A percentile compares a stretch with the other conserved stretches of the same genome.
These are phyloP conservation scores for Yamadazyma ubonensis DNA, from an alignment of 805 yeast species.

Conservation along the genomic window DNA sequence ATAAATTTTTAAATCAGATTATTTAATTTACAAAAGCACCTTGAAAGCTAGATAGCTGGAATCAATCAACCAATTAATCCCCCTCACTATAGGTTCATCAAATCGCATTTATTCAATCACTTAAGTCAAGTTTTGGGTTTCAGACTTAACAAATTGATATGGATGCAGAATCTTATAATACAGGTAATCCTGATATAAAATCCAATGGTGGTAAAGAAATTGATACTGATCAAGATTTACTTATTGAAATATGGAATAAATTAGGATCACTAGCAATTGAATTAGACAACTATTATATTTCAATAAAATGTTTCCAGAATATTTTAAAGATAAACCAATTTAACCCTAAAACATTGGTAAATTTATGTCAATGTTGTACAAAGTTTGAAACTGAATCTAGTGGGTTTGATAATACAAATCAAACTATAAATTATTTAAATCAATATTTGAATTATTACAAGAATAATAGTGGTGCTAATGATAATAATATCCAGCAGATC, in stretches of 20 bases:
- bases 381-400: slow-evolving; percentile 5
- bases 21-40: no score
- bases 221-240: slow-evolving; percentile 2
- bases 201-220: not conserved
- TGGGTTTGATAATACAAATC: slow-evolving; percentile 8
- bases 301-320: slow-evolving; percentile 13
- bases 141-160: slow-evolving; percentile 4
- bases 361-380: slow-evolving; percentile 6
- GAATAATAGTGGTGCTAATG: not conserved
- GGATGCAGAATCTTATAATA: slow-evolving; percentile 2
- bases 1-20: no score
- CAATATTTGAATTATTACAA: slow-evolving; percentile 5
- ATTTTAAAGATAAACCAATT: slow-evolving; percentile 9
- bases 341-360: slow-evolving; percentile 3
- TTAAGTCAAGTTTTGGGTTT: no score
- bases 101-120: slow-evolving; percentile 2
- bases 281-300: slow-evolving; percentile 8
- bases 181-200: not conserved
- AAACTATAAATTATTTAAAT: slow-evolving; percentile 7
- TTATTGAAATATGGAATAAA: slow-evolving; percentile 12
- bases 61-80: not conserved
- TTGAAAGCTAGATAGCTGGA: not conserved
- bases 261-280: slow-evolving; percentile 10
- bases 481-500: not conserved
- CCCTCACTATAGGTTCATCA: not conserved